Conservation (phyloP, 2,329 filamentous ascomycete genomes). For the Penicillium sp. region DNA sequence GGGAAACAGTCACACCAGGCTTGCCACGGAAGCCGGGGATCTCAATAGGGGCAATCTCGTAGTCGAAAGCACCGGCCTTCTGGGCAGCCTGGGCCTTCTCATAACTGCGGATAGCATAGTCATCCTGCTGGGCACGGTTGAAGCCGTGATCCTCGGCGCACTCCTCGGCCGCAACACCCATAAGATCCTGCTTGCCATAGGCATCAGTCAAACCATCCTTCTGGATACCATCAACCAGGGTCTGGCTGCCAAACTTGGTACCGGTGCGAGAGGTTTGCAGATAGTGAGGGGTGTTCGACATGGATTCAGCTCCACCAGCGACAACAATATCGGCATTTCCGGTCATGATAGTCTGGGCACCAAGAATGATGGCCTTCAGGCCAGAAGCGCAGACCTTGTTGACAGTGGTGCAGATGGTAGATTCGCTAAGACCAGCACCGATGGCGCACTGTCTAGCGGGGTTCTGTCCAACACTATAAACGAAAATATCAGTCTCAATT, state of each 20-base stretch:
- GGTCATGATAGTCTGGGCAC: slow-evolving; percentile 95
- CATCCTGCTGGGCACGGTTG: slow-evolving; percentile 82
- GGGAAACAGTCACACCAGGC: slow-evolving; percentile 73
- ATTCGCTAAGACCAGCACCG: slow-evolving; percentile 76
- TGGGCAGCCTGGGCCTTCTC: slow-evolving; percentile 87
- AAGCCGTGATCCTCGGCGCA: slow-evolving; percentile 82
- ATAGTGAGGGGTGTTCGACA: slow-evolving; percentile 98
- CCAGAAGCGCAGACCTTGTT: slow-evolving; percentile 99
- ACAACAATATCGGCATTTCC: slow-evolving; percentile 91
- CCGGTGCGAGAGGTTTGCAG: slow-evolving; percentile 81
- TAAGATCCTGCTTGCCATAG: slow-evolving; percentile 89
- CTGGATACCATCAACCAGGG: slow-evolving; percentile 83
- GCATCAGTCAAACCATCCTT: slow-evolving; percentile 94
- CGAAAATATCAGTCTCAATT: slow-evolving; percentile 14
- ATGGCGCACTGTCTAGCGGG: slow-evolving; percentile 93
- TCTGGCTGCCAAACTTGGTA: slow-evolving; percentile 90
- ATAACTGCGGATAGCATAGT: slow-evolving; percentile 93
- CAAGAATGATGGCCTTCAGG: slow-evolving; percentile 90
- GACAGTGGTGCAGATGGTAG: slow-evolving; percentile 82
- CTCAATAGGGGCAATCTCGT: slow-evolving; percentile 86
- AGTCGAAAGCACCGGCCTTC: slow-evolving; percentile 73
- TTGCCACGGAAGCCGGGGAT: slow-evolving; percentile 87
- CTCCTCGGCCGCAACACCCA: slow-evolving; percentile 90
- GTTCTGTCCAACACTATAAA: slow-evolving; percentile 80
- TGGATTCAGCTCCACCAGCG: slow-evolving; percentile 93